Conservation (phyloP, 345 rosid species). For the Erucastrum elatum region DNA sequence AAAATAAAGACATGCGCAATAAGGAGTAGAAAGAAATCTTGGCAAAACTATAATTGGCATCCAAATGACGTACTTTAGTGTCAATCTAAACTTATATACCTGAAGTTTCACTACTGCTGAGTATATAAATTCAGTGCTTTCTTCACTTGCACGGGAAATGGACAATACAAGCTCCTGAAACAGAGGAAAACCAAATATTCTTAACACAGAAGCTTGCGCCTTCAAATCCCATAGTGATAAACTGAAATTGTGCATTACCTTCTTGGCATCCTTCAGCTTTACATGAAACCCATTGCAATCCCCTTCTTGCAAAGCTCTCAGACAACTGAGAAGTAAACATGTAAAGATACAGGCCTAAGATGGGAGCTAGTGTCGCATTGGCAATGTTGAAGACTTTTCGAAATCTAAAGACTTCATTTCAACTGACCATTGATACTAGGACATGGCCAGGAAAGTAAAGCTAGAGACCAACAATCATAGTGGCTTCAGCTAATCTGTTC, state of each 20-base stretch:
- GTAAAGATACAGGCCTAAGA: constrained; percentile 11
- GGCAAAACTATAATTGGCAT: background rate
- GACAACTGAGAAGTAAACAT: constrained; percentile 58
- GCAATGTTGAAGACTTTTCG: constrained; percentile 5
- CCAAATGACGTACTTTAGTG: constrained; percentile 20
- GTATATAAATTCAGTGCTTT: constrained; percentile 81
- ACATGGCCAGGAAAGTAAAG: background rate
- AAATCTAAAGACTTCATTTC: background rate
- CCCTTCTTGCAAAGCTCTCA: constrained; percentile 88
- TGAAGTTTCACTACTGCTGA: constrained; percentile 82
- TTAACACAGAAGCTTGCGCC: constrained; percentile 16
- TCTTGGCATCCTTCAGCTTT: constrained; percentile 65
- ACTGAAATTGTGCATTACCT: constrained; percentile 50
- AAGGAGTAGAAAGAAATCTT: background rate
- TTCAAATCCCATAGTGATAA: constrained; percentile 4
- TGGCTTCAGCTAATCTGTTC: constrained; percentile 12
- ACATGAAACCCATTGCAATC: constrained; percentile 61
- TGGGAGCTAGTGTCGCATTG: constrained; percentile 8
- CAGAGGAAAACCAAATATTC: constrained; percentile 10
- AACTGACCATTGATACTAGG: constrained; percentile 19
- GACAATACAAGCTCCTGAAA: constrained; percentile 76
- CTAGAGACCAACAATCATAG: constrained; percentile 8
- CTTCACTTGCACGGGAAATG: constrained; percentile 80
- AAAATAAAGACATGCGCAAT: background rate
- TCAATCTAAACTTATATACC: constrained; percentile 45